Evolutionary conservation across 352 stramenopile genomes (phyloP), one percentile per base, ranked within the genome.

Genomic region (Aphanomyces invadans): DNA sequence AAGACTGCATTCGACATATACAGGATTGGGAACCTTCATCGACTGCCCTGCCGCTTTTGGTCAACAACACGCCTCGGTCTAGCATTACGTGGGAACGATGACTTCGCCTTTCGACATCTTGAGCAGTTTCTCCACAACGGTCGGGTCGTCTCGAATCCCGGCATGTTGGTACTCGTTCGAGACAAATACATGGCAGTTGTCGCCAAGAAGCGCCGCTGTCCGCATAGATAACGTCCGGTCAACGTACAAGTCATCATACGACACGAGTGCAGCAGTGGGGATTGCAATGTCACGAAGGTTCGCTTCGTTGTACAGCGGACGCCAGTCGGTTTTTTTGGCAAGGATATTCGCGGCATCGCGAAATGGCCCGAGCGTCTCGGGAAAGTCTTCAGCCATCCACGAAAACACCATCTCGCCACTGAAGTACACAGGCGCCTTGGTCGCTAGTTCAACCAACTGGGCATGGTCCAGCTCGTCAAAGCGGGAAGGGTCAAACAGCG

Each of bases 401-500:
- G 79, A 75, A 71, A 88, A 92, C 0, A 92, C 78, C 76, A 88
- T 88, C 73, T 92, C 83, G 17, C 81, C 81, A 70, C 80, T 86
- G 46, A 90, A 87, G 0, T 87, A 65, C 7, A 73, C 75, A 7
- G 81, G 80, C 11, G 60, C 25, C 15, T 73, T 54, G 59, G 76
- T 57, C 21, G 52, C 44, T 3, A 61, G 21, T 5, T 29, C 49
- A 2, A 7, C 29, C 17, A 29, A n/a, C 0, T 21, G 21, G 25
- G 25, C 49, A n/a, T 4, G 21, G 36, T 57, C 49, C 31, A 68
- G 12, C 15, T 23, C n/a, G 45, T 70, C 71, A 42, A 73, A 84
- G 23, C 74, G 21, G 25, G 44, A 44, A 44, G 81, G 86, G 56
- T 88, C 73, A 42, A 74, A 82, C 38, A 74, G 59, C 31, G 7